Conservation (phyloP, 2,329 filamentous ascomycete species). For the Pseudogymnoascus sp. region DNA sequence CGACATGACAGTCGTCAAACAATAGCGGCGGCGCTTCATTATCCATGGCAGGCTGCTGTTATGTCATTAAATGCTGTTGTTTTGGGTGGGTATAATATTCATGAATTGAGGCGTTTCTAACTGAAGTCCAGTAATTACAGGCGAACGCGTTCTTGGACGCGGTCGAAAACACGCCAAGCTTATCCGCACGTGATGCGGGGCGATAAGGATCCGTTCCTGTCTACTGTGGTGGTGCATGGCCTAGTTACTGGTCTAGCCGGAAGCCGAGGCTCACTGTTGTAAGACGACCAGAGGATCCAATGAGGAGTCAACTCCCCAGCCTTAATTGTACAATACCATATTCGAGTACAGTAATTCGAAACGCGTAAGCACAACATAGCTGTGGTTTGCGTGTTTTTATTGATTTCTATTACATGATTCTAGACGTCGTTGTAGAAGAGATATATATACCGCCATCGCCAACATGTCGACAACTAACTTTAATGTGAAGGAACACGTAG, state of each 20-base stretch:
- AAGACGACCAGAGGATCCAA: not conserved
- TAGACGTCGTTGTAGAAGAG: not conserved
- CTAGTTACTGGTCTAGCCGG: not conserved
- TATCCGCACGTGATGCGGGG: not conserved
- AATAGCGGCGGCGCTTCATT: constrained; percentile 11
- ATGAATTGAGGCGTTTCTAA: not conserved
- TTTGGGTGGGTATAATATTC: constrained; percentile 7
- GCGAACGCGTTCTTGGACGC: constrained; percentile 2
- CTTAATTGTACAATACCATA: not conserved
- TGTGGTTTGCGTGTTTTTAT: not conserved
- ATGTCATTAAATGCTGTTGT: not conserved
- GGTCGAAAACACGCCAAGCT: not conserved
- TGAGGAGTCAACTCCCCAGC: not conserved
- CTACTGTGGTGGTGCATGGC: no score
- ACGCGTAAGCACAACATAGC: not conserved
- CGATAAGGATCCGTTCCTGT: not conserved
- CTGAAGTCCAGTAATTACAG: constrained; percentile 5
- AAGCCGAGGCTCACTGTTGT: constrained; percentile 2
- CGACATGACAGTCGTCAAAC: constrained; percentile 24
- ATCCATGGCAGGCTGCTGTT: not conserved
- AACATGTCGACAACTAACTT: constrained; percentile 37
- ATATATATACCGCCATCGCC: not conserved
- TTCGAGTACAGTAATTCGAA: not conserved
- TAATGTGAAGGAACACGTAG: constrained; percentile 63
- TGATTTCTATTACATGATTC: not conserved